Evolutionary conservation across 140 eudicot species (phyloP).

Genomic region (Anethum foeniculum): DNA sequence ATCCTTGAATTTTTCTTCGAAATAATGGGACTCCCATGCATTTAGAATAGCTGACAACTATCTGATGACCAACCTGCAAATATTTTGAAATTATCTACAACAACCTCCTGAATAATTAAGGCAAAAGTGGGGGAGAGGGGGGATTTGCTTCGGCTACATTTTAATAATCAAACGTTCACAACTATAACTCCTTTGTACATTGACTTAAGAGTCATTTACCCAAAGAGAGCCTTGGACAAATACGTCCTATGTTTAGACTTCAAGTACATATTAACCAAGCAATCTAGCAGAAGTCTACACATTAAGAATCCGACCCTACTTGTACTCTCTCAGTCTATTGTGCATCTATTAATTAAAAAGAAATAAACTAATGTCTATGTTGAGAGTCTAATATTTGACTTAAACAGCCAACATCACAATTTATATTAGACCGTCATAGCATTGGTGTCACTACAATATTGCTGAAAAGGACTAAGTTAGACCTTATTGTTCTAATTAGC

Average conservation of each 20-base stretch:
- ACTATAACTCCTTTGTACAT: background rate
- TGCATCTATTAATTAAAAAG: background rate
- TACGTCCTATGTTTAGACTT: background rate
- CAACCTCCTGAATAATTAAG: background rate
- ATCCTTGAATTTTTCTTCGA: conserved; percentile 86
- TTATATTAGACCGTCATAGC: background rate
- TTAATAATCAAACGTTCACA: background rate
- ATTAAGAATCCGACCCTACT: background rate
- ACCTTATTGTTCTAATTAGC: background rate
- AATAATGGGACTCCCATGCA: conserved; percentile 96
- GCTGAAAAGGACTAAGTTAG: background rate
- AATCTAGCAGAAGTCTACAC: background rate
- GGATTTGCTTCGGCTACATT: background rate
- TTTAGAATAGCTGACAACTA: conserved; percentile 77
- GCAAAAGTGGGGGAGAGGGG: background rate
- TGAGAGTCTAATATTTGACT: background rate
- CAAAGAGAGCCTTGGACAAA: background rate
- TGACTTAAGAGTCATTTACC: background rate
- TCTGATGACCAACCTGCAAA: conserved; percentile 91
- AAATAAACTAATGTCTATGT: background rate
- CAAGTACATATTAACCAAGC: background rate
- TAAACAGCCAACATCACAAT: too few relatives aligned
- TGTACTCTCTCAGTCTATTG: background rate
- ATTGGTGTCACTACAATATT: too few relatives aligned
- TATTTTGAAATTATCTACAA: background rate